Evolutionary conservation across 2,329 filamentous ascomycete species (phyloP).

Genomic region (Neophaeococcomyces mojaviensis): DNA sequence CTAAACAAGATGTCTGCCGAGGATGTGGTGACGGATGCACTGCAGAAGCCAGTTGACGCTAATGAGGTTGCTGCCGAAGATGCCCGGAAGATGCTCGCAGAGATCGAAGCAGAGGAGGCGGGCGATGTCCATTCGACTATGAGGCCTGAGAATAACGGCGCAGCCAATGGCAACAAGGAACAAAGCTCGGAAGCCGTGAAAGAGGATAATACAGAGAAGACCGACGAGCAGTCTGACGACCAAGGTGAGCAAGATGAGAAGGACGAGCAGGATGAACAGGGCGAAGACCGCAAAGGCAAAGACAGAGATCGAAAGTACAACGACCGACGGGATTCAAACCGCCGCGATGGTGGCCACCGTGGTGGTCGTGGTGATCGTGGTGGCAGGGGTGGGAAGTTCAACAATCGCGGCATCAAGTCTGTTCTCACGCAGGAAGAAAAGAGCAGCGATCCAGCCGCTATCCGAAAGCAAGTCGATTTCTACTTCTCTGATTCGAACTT

Average conservation of each 20-base stretch:
- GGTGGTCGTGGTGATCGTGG: constrained; percentile 26
- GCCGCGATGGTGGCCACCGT: not conserved
- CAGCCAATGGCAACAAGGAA: constrained; percentile 10
- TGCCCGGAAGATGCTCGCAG: constrained; percentile 38
- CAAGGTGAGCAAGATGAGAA: constrained; percentile 9
- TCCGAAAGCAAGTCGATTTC: constrained; percentile 88
- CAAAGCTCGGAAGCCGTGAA: constrained; percentile 31
- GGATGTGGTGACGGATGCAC: constrained; percentile 17
- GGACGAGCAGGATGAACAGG: not conserved
- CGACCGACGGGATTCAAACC: constrained; percentile 3
- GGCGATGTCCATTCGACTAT: not conserved
- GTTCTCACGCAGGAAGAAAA: constrained; percentile 61
- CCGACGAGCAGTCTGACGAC: constrained; percentile 18
- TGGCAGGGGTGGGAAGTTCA: constrained; percentile 24
- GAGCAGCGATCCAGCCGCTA: constrained; percentile 69
- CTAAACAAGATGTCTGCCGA: constrained; percentile 21
- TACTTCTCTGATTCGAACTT: constrained; percentile 94
- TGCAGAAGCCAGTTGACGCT: constrained; percentile 21
- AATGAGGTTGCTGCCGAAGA: constrained; percentile 40
- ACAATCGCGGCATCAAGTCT: constrained; percentile 50
- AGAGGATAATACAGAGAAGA: constrained; percentile 24
- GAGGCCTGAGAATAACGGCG: constrained; percentile 12
- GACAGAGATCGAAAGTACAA: constrained; percentile 9
- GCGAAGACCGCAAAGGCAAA: constrained; percentile 12
- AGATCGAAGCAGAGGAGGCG: constrained; percentile 33